Evolutionary conservation across 768 basidiomycete species (phyloP).

Genomic region (Mycena epipterygia): DNA sequence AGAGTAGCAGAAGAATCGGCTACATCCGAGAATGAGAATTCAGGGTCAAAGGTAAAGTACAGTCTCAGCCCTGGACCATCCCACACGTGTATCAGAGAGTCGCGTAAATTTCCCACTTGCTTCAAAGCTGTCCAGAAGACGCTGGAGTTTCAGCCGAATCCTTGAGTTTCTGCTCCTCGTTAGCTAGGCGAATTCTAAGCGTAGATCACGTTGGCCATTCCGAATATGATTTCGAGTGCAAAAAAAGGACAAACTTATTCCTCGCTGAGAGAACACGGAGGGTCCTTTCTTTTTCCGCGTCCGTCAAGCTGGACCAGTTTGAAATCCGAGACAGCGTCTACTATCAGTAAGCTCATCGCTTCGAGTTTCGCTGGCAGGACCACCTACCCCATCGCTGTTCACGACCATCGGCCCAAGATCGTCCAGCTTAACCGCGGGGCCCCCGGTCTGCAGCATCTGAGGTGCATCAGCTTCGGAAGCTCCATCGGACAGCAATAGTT

Average conservation of each 20-base stretch:
- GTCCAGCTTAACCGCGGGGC: constrained; percentile 63
- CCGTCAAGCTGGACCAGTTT: constrained; percentile 73
- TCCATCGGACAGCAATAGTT: constrained; percentile 6
- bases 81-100: background rate
- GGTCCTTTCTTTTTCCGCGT: constrained; percentile 69
- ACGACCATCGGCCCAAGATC: constrained; percentile 77
- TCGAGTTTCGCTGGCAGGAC: constrained; percentile 52
- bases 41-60: background rate
- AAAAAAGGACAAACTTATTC: constrained; percentile 55
- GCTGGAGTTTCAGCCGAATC: constrained; percentile 22
- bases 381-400: constrained; percentile 73
- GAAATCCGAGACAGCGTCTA: constrained; percentile 77
- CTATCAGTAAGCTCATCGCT: constrained; percentile 52
- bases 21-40: background rate
- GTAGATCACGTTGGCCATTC: background rate
- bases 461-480: constrained; percentile 4
- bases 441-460: constrained; percentile 29
- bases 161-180: constrained; percentile 46
- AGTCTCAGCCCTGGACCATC: background rate
- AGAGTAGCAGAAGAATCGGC: background rate
- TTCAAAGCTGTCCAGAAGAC: background rate
- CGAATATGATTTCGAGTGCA: background rate
- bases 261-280: constrained; percentile 66
- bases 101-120: background rate
- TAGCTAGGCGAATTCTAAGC: constrained; percentile 46